Conservation (phyloP, 345 rosid genomes). For the Psidium guajava region DNA sequence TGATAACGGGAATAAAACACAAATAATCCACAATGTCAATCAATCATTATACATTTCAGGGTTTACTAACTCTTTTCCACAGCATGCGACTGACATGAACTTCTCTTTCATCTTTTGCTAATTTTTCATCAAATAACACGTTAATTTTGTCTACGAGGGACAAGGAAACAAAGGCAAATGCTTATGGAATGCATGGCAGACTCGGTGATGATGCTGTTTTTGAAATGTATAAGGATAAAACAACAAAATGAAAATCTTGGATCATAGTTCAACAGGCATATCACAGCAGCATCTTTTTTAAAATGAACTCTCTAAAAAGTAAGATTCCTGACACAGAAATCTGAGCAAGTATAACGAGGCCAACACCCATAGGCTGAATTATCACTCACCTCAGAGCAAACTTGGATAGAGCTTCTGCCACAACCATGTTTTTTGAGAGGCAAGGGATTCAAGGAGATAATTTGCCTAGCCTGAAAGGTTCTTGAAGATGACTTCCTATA, state of each 20-base stretch:
- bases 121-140: not conserved
- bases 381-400: constrained; percentile 32
- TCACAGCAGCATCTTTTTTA: not conserved
- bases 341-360: not conserved
- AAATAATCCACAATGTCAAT: not conserved
- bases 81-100: not conserved
- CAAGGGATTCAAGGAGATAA: constrained; percentile 36
- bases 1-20: not conserved
- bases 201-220: not conserved
- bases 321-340: not conserved
- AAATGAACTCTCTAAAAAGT: not conserved
- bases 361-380: not conserved
- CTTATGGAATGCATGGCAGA: not conserved
- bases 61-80: not conserved
- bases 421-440: constrained; percentile 51
- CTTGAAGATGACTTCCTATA: constrained; percentile 25
- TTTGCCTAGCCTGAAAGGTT: constrained; percentile 36
- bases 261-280: not conserved
- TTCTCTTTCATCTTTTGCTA: not conserved
- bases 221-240: not conserved
- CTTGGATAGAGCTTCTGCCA: constrained; percentile 35
- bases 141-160: not conserved
- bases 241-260: not conserved
- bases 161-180: not conserved
- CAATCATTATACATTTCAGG: not conserved